Evolutionary conservation across 768 basidiomycete species (phyloP), one percentile per base, ranked within the genome.

Genomic region (Boletus rubropictus): DNA sequence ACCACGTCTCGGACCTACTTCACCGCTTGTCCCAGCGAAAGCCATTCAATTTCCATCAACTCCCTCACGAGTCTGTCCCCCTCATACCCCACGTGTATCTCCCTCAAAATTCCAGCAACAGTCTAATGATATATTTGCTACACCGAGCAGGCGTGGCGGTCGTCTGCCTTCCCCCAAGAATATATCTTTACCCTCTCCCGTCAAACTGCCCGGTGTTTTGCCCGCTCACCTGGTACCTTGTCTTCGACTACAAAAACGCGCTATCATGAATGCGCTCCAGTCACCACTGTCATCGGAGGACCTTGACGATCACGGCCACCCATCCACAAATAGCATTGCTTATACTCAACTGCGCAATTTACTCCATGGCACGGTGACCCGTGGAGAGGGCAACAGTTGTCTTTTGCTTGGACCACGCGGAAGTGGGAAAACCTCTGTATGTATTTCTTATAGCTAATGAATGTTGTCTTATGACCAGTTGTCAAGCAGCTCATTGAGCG

Each of bases 361-460:
- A 18, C 69, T 96, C 5, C 62, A 67, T 18, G 93, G 92, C 10
- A 90, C 89, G 1, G 74, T 87, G 5, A 69, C 69, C 18, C 78
- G 92, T 24, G 86, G 85, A 9, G 94, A 97, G 71, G 93, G 94
- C 3, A 97, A 97, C 52, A 95, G 92, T 48, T 96, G 93, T 59
- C 73, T 96, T 45, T 61, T 97, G 3, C 72, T 92, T 36, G 94
- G 94, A 17, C 84, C 90, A 2, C 74, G 83, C 50, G 89, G 90
- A 14, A 86, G 84, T 51, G 94, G 93, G 17, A 96, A 97, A 69
- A 84, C 87, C 1, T 72, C 73, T 49, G 89, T 90, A 63, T 57
- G 47, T 49, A 39, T 42, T 49, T 34, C 38, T 24, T 25, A 28
- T 39, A 14, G 35, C 20, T 14, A 46, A 33, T 3, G 14, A 7